These are phyloP conservation scores for Mycotypha africana DNA, from an alignment of 371 early-diverging fungal species.

Conservation along the genomic window DNA sequence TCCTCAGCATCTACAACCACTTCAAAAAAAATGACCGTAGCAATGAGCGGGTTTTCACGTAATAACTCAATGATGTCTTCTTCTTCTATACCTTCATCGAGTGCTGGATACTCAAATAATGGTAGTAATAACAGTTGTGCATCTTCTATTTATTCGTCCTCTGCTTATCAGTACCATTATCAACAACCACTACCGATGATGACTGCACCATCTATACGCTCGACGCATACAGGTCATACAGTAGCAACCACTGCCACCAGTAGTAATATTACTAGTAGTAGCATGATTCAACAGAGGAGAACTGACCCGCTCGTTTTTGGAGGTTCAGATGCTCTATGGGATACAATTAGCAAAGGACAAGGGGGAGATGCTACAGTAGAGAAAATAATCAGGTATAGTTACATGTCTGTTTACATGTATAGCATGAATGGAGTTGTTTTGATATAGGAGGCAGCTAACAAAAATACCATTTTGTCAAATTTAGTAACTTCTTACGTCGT, in stretches of 20 bases:
- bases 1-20: background rate
- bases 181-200: slow-evolving; percentile 20
- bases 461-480: no score
- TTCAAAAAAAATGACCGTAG: background rate
- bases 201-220: no score
- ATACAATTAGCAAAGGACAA: slow-evolving; percentile 29
- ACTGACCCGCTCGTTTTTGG: slow-evolving; percentile 38
- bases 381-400: slow-evolving; percentile 36
- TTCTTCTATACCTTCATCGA: slow-evolving; percentile 17
- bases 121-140: background rate
- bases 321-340: slow-evolving; percentile 43
- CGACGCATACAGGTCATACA: slow-evolving; percentile 16
- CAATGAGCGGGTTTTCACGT: slow-evolving; percentile 3
- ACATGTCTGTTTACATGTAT: no score
- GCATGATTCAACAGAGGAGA: slow-evolving; percentile 27
- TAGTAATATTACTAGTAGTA: no score
- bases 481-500: slow-evolving; percentile 36
- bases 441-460: background rate
- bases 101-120: no score
- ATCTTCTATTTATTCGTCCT: slow-evolving; percentile 7
- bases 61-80: slow-evolving; percentile 20
- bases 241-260: no score
- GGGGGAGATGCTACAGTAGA: slow-evolving; percentile 36
- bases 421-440: no score
- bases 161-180: slow-evolving; percentile 21